Evolutionary conservation across 306 rosid species (phyloP), one percentile per base, ranked within the genome.

Genomic region (Ceratonia siliqua): DNA sequence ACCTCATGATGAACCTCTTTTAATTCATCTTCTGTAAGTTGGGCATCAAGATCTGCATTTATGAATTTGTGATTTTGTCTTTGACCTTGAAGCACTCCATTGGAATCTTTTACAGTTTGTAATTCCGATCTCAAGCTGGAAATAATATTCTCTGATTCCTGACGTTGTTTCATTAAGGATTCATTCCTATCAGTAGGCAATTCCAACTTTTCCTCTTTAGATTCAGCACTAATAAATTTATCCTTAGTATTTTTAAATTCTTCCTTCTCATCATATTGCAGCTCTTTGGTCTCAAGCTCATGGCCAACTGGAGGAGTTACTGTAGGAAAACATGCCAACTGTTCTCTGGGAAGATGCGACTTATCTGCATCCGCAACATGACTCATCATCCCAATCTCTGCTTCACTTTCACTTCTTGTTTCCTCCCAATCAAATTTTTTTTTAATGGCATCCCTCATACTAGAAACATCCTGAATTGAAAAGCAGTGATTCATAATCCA

Each of bases 401-500:
- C 81, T 68, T 86, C 93, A 12, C 80, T 75, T 72, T 89, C 93
- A 67, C 91, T 86, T n/a, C 82, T 82, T 9, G 93, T 58, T 21
- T 86, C 93, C 64, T 86, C 91, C 89, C 89, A 89, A 61, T 84
- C 89, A 70, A 76, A 84, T 57, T 78, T 85, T 72, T 88, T 88
- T 78, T 77, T 88, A 10, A 88, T 83, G 45, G 85, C 85, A 46
- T 86, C 87, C 82, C 75, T 89, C 86, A 86, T 84, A 74, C 84
- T 82, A 7, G 93, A 86, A 86, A 86, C 91, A 76, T 89, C 93
- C 80, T 89, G 91, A 32, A 84, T 85, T 12, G 91, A 86, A 76
- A 86, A 86, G 75, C 91, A 89, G 80, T 89, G 91, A 53, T 89
- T 89, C 72, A 89, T 54, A 43, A 86, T 86, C 93, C 93, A 89